Percentiles rank a stretch among this genome's conserved stretches.
phyloP scores from a whole-genome alignment of 2,329 filamentous ascomycete genomes.

The Teratosphaeria viscida region DNA sequence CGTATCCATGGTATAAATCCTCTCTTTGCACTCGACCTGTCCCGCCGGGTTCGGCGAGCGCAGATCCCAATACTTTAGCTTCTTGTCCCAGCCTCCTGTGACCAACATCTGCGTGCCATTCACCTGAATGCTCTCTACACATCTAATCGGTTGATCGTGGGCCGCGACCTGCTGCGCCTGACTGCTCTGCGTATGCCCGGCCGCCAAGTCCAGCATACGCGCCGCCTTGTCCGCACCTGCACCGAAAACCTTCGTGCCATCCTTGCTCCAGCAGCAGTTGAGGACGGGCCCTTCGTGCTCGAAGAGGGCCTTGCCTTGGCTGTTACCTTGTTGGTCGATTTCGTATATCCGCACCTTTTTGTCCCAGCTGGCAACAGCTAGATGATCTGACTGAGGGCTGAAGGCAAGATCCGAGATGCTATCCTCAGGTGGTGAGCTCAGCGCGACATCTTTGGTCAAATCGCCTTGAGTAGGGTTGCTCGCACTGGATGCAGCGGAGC shows the following conservation, averaged over 20 bases:
- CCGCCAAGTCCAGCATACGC: conserved; percentile 72
- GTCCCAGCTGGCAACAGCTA: conserved; percentile 92
- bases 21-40: conserved; percentile 58
- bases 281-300: conserved; percentile 80
- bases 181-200: conserved; percentile 29
- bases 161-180: conserved; percentile 56
- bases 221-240: conserved; percentile 85
- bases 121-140: conserved; percentile 53
- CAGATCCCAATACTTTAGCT: conserved; percentile 80
- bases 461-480: conserved; percentile 72
- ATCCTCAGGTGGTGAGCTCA: conserved; percentile 72
- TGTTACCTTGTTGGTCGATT: conserved; percentile 64
- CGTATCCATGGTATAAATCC: conserved; percentile 86
- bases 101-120: conserved; percentile 70
- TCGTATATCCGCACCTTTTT: conserved; percentile 97
- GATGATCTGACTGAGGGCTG: conserved; percentile 64
- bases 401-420: conserved; percentile 82
- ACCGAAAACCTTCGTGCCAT: conserved; percentile 79
- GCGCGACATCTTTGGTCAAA: conserved; percentile 74
- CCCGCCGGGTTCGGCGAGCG: conserved; percentile 56
- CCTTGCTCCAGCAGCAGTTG: conserved; percentile 81
- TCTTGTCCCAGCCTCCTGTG: conserved; percentile 89
- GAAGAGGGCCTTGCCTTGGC: conserved; percentile 74
- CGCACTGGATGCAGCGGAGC: conserved; percentile 37
- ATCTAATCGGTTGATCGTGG: conserved; percentile 74